A percentile compares a stretch with the other conserved stretches of the same genome.
These are phyloP conservation scores for Babesia sp. DNA, from an alignment of 169 alveolate species.

Conservation along the genomic window DNA sequence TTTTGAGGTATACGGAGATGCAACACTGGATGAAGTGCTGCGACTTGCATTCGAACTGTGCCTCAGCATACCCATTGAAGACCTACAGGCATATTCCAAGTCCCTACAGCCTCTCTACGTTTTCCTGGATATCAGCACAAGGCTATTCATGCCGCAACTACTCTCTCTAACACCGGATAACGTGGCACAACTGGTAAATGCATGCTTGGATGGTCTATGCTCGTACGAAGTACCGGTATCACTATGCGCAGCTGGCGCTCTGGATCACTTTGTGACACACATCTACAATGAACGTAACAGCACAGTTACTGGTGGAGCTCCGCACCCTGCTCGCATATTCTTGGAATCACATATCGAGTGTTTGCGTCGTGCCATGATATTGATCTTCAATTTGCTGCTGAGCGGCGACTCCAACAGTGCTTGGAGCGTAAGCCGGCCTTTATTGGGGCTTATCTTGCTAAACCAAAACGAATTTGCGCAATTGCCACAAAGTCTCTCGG, in stretches of 20 bases:
- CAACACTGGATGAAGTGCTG: conserved; percentile 85
- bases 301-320: conserved; percentile 45
- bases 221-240: conserved; percentile 73
- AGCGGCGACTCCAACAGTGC: conserved; percentile 85
- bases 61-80: conserved; percentile 85
- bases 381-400: conserved; percentile 61
- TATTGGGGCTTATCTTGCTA: conserved; percentile 86
- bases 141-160: conserved; percentile 79
- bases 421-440: conserved; percentile 89
- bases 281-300: conserved; percentile 64
- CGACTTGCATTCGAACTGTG: conserved; percentile 87
- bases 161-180: conserved; percentile 60
- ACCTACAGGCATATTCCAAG: conserved; percentile 81
- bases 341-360: conserved; percentile 43
- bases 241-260: conserved; percentile 70
- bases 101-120: conserved; percentile 83
- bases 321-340: conserved; percentile 49
- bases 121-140: conserved; percentile 86
- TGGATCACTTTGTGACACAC: conserved; percentile 78
- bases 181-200: conserved; percentile 71
- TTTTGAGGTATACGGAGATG: conserved; percentile 90
- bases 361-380: conserved; percentile 46
- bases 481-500: conserved; percentile 75
- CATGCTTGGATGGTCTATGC: conserved; percentile 76
- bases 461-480: conserved; percentile 76